Percentiles rank a stretch among this genome's conserved stretches.
Evolutionary conservation across 2,329 filamentous ascomycete species (phyloP).

Genomic region (Biscogniauxia marginata): DNA sequence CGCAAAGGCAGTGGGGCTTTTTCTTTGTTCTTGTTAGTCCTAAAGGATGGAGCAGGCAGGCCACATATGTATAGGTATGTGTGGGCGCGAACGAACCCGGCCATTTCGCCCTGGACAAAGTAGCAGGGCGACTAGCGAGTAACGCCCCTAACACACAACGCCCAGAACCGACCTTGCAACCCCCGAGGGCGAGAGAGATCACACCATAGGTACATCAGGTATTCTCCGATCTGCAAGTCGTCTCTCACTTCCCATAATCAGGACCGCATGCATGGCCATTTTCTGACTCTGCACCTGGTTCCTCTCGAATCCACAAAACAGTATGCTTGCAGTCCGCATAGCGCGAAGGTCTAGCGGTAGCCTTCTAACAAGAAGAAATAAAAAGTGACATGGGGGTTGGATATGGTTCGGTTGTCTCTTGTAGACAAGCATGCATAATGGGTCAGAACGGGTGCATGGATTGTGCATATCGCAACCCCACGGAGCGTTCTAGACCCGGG

Average conservation of each 20-base stretch:
- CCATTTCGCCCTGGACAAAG: background rate
- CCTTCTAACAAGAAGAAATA: constrained; percentile 14
- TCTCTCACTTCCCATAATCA: background rate
- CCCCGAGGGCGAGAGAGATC: constrained; percentile 18
- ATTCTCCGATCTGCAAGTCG: constrained; percentile 21
- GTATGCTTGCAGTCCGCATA: background rate
- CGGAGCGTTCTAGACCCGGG: constrained; percentile 25
- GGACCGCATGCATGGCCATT: background rate
- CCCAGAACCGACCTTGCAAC: constrained; percentile 16
- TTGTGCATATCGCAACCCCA: constrained; percentile 19
- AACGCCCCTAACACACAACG: constrained; percentile 2
- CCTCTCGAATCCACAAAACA: background rate
- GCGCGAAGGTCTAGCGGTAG: constrained; percentile 18
- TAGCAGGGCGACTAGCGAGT: background rate
- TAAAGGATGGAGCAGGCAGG: background rate
- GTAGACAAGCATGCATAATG: constrained; percentile 23
- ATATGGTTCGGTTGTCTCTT: constrained; percentile 22
- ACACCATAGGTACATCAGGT: constrained; percentile 13
- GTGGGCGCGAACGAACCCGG: background rate
- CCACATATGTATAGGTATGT: background rate
- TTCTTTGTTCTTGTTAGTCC: background rate
- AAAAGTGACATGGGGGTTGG: constrained; percentile 16
- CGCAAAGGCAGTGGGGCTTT: constrained; percentile 10
- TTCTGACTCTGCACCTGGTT: background rate
- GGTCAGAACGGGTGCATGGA: constrained; percentile 23